Percentiles rank a stretch among this genome's conserved stretches.
Conservation (phyloP, 495 filamentous ascomycete species). For the Penicillium soppii region DNA sequence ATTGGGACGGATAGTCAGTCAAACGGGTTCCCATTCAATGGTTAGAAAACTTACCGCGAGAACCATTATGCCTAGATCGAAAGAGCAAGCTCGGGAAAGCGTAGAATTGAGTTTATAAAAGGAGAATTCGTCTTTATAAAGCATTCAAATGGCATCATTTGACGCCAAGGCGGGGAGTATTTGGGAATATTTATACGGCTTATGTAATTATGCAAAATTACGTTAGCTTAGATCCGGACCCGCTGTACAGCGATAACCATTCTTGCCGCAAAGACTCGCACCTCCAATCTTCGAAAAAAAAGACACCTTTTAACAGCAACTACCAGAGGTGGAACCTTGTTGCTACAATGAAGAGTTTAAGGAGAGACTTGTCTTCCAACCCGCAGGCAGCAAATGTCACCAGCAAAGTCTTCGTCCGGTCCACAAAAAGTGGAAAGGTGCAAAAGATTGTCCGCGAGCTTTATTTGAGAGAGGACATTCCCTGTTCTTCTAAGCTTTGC, state of each 20-base stretch:
- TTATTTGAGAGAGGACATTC: constrained; percentile 94
- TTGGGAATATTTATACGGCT: constrained; percentile 26
- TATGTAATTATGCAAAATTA: no score
- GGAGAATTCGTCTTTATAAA: not conserved
- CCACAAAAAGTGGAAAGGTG: constrained; percentile 91
- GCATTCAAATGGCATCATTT: not conserved
- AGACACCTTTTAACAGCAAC: constrained; percentile 5
- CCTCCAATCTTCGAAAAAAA: constrained; percentile 14
- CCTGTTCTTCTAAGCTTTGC: constrained; percentile 93
- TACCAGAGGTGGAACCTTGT: constrained; percentile 15
- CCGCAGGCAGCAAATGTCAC: constrained; percentile 72
- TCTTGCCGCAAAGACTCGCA: constrained; percentile 23
- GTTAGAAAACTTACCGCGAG: constrained; percentile 30
- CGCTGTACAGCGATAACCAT: constrained; percentile 17
- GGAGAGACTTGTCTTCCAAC: constrained; percentile 69
- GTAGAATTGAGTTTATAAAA: not conserved
- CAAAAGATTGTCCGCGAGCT: constrained; percentile 97
- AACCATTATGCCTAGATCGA: constrained; percentile 37
- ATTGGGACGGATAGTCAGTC: not conserved
- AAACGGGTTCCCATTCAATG: not conserved
- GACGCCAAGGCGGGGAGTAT: not conserved
- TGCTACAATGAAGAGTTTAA: constrained; percentile 81
- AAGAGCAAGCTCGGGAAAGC: no score
- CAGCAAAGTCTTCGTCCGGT: constrained; percentile 91
- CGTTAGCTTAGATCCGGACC: constrained; percentile 16